Percentiles rank a stretch among this genome's conserved stretches.
Conservation (phyloP, 257 asterid species). For the Fraxinus americana region DNA sequence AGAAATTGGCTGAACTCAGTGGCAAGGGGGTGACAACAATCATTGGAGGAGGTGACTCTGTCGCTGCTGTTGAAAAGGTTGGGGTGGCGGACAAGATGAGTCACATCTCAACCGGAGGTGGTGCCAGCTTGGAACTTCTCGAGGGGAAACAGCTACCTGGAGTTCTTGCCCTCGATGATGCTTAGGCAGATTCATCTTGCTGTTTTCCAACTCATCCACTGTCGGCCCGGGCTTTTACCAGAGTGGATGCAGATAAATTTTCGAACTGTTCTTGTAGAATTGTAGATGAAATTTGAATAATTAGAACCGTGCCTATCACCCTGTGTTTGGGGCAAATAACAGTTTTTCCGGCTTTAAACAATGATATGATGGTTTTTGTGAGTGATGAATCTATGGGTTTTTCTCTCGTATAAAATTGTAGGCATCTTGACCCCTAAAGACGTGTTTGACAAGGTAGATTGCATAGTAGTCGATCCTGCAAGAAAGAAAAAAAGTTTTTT, state of each 20-base stretch:
- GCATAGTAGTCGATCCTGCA: no score
- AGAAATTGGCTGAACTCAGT: conserved; percentile 46
- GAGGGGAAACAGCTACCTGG: conserved; percentile 52
- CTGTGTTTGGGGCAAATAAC: background rate
- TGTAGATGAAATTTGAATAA: conserved; percentile 22
- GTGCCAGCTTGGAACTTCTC: conserved; percentile 57
- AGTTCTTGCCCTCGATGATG: conserved; percentile 45
- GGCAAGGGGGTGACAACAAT: conserved; percentile 48
- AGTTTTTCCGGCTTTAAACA: background rate
- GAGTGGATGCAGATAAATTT: background rate
- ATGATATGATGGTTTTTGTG: background rate
- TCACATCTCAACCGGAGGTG: conserved; percentile 53
- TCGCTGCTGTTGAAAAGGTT: conserved; percentile 55
- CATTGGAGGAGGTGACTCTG: conserved; percentile 56
- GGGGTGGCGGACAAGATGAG: conserved; percentile 49
- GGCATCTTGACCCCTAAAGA: background rate
- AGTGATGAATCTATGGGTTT: background rate
- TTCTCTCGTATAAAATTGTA: background rate
- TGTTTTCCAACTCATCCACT: background rate
- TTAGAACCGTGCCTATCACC: background rate
- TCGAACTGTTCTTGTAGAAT: conserved; percentile 20
- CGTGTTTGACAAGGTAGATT: no score
- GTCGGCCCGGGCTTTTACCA: conserved; percentile 10
- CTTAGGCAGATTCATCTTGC: conserved; percentile 5
- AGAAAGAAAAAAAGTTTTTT: no score